Base-by-base conservation (phyloP, 139 green algal species). In the Spirogloea muscicola region DNA sequence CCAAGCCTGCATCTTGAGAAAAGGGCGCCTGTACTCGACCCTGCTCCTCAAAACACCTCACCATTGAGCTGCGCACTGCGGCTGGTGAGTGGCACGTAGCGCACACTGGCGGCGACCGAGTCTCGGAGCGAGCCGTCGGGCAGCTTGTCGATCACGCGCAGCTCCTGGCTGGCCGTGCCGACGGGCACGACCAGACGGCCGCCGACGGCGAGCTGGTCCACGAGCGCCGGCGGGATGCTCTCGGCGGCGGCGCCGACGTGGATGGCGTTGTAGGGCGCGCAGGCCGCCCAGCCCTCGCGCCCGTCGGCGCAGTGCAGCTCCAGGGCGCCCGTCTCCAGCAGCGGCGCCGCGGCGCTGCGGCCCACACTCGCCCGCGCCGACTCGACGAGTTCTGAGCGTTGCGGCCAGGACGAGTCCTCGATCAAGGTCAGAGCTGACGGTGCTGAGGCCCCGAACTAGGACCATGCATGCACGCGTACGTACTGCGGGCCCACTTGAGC, bases 231-330 rank as follows among this genome's bases (percentile, higher is more conserved):
- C 4, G 65, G 65, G 10, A 68, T 71, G 27, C 36, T n/a, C 33
- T 43, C 16, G 1, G 65, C 49, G 21, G 65, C 65, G 36, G 65
- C 65, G 5, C 93, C 93, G 6, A 85, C 93, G 77, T 98, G 93
- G 41, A 98, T 97, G 66, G 88, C 90, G 49, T 94, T 84, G 79
- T 94, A 98, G 0, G 83, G 82, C 0, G 58, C 84, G 55, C 87
- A 74, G 85, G 40, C 42, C 68, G 27, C 51, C 66, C 68, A 85
- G 21, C 82, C 76, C 31, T 80, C 9, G 5, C 72, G 39, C 34
- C 70, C 70, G 25, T 78, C 70, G 4, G 4, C 70, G 13, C 3
- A 7, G 31, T 74, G 65, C 65, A 74, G 51, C 49, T 37, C 29
- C 18, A 74, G 27, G 43, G 66, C 65, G 49, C 65, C 65, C 1